Conservation (phyloP, 805 yeast genomes). For the Metschnikowia kofuensis region DNA sequence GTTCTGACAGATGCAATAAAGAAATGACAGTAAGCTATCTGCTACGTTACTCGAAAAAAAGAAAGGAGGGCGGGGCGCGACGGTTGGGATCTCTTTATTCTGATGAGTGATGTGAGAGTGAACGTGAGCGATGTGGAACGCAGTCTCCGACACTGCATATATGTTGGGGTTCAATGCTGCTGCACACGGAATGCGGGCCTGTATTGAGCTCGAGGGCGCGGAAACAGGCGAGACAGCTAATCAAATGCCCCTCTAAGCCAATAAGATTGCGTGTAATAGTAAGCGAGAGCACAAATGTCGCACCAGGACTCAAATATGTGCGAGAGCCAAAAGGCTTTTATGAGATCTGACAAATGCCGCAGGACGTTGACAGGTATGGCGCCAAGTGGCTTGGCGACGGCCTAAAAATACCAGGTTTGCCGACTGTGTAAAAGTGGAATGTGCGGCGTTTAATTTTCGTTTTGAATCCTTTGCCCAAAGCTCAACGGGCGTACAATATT, state of each 20-base stretch:
- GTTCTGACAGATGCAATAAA: too few species aligned
- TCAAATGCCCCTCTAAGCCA: background rate
- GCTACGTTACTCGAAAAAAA: too few species aligned
- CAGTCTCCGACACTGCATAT: conserved; percentile 6
- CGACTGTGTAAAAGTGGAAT: too few species aligned
- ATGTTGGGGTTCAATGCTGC: background rate
- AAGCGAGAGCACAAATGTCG: conserved; percentile 3
- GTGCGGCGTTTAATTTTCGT: too few species aligned
- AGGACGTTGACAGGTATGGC: background rate
- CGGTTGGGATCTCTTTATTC: too few species aligned
- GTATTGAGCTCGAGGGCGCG: background rate
- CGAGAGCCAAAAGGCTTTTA: background rate
- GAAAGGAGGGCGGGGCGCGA: background rate
- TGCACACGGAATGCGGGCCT: conserved; percentile 3
- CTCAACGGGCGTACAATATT: too few species aligned
- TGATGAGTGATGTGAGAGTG: background rate
- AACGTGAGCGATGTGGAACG: conserved; percentile 4
- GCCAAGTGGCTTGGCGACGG: background rate
- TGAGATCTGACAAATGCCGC: background rate
- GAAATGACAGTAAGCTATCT: too few species aligned
- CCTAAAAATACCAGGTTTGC: too few species aligned
- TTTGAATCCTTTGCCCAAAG: too few species aligned
- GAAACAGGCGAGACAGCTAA: conserved; percentile 1
- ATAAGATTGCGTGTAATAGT: conserved; percentile 5
- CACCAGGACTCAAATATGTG: background rate